Conservation (phyloP, 1,139 yeast species). For the Zhuliangozyma parablackwelliae region DNA sequence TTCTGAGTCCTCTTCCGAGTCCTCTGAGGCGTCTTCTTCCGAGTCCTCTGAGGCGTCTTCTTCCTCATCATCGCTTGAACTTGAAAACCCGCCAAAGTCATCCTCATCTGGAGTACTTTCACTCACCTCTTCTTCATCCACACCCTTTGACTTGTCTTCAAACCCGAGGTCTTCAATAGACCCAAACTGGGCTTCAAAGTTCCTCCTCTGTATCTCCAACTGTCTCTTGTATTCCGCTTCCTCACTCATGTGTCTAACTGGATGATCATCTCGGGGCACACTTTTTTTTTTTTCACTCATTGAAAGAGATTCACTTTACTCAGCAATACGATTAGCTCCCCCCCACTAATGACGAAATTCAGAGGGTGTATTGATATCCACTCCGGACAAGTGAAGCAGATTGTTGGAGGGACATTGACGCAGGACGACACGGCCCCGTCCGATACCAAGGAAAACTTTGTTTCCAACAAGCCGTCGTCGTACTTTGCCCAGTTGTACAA, state of each 20-base stretch:
- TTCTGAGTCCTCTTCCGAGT: conserved; percentile 9
- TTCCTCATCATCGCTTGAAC: conserved; percentile 9
- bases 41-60: conserved; percentile 7
- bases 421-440: conserved; percentile 39
- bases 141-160: conserved; percentile 45
- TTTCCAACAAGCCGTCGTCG: conserved; percentile 69
- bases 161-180: conserved; percentile 56
- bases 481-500: conserved; percentile 74
- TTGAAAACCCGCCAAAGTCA: conserved; percentile 5
- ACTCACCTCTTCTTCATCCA: neutral
- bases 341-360: conserved; percentile 65
- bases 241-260: conserved; percentile 13
- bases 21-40: conserved; percentile 6
- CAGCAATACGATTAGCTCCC: neutral
- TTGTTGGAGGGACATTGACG: conserved; percentile 86
- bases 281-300: neutral
- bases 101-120: conserved; percentile 7
- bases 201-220: conserved; percentile 54
- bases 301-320: neutral
- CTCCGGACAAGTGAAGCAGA: conserved; percentile 91
- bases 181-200: conserved; percentile 71
- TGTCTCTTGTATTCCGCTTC: conserved; percentile 43
- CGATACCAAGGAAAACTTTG: conserved; percentile 68
- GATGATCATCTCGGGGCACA: conserved; percentile 7
- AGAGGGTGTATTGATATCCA: conserved; percentile 96